Evolutionary conservation across 768 basidiomycete species (phyloP), one percentile per base, ranked within the genome.

Genomic region (Melanogaster broomeanus): DNA sequence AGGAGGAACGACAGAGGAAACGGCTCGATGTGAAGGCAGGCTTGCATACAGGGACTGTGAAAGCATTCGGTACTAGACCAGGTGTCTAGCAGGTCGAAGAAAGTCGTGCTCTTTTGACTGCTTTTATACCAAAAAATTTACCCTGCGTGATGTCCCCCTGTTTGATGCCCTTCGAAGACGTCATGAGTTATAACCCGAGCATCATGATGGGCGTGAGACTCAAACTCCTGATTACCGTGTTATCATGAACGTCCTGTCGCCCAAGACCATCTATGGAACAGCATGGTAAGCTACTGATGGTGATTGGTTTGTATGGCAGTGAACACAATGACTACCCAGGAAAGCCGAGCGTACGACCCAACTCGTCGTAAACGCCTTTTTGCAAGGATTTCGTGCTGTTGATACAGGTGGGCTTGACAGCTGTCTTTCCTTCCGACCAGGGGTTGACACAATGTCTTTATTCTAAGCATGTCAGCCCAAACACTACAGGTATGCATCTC

Each of bases 361-460:
- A 4, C 78, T 92, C 3, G 90, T 93, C 18, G 70, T 86, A 44
- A 77, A 74, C 48, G 92, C 92, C 10, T 81, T 93, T 49, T 68
- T 86, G 34, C 78, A 81, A 56, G 91, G 92, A 6, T 93, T 93
- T 64, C 73, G 84, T 41, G 90, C 87, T 4, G 83, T 93, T 25
- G 92, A 94, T 60, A 92, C 89, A n/a, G 90, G 89, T 78, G 67
- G 55, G 74, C 68, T 64, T 31, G 39, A 44, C 44, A 15, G 46
- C 47, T 37, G 45, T 40, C 5, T 18, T n/a, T 18, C 12, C 19
- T 13, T 18, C 27, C 33, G 18, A 21, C 56, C 49, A 59, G 62
- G 57, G 61, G 51, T 47, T 66, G 30, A 59, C 37, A 3, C 6
- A 22, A n/a, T n/a, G n/a, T n/a, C n/a, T n/a, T n/a, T 28, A 18